Evolutionary conservation across 352 stramenopile species (phyloP), one percentile per base, ranked within the genome.

Genomic region (Phytophthora pisi): DNA sequence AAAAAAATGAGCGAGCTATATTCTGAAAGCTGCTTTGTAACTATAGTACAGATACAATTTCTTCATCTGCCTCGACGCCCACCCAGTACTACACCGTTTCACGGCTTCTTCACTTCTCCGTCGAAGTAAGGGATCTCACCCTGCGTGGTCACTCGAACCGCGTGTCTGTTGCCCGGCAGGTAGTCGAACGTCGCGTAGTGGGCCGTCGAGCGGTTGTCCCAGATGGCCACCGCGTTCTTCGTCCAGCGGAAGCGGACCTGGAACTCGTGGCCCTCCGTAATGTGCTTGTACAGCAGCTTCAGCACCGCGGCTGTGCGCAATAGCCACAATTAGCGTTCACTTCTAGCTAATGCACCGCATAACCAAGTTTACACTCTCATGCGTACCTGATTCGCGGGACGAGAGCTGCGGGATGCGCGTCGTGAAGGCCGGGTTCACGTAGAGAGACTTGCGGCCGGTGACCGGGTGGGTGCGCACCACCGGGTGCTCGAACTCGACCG

Each of bases 401-500:
- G 46, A 52, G 20, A 52, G 23, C 46, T 52, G 46, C 20, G 23
- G 20, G n/a, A 52, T 52, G 23, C 46, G 46, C 9, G 9, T 30
- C 2, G 46, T 52, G 46, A 52, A 52, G 23, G 46, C 46, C 13
- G 46, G 46, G 13, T 52, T 52, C 46, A 52, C 46, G 46, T 24
- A 52, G 20, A 52, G 46, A 31, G 46, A 20, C 10, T 20, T 28
- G 46, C 46, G 46, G 20, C 46, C 46, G 23, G 46, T 52, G 13
- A 31, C 46, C 46, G 46, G 46, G 46, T 52, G 46, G 20, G 46
- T 52, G 3, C 46, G 46, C 3, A 52, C 46, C 4, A 52, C 46
- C 9, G 46, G 46, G 46, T 52, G 46, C 46, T 52, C 46, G 23
- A 52, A 52, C 46, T 52, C 46, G 11, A 52, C 46, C 20, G 46